Conservation (phyloP, 2,329 filamentous ascomycete genomes). For the Paracamarosporium sp. region DNA sequence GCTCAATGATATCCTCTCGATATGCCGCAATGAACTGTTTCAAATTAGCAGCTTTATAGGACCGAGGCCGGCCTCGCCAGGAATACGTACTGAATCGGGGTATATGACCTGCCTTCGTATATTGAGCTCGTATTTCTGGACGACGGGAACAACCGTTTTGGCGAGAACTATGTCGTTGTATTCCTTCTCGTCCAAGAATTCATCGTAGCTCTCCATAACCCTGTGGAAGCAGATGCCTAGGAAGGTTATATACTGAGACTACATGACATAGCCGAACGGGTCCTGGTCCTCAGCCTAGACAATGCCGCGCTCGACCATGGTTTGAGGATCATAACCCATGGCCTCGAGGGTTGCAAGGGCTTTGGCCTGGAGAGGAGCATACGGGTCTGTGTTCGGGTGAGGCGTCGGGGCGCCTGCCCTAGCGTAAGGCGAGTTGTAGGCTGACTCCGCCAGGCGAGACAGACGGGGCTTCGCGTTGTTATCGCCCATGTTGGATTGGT, state of each 20-base stretch:
- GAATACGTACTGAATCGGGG: constrained; percentile 26
- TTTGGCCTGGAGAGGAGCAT: constrained; percentile 14
- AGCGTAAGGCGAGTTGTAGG: constrained; percentile 25
- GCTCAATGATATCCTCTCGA: constrained; percentile 16
- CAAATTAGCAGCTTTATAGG: background rate
- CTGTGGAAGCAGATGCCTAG: constrained; percentile 18
- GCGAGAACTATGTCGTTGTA: constrained; percentile 20
- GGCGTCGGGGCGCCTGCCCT: constrained; percentile 13
- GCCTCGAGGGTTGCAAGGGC: constrained; percentile 18
- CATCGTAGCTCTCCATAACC: constrained; percentile 25
- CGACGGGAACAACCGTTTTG: constrained; percentile 17
- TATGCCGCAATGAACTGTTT: constrained; percentile 22
- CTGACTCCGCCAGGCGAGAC: constrained; percentile 21
- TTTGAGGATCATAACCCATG: constrained; percentile 25
- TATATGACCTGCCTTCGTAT: constrained; percentile 23
- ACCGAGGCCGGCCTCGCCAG: background rate
- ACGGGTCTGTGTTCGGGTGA: constrained; percentile 22
- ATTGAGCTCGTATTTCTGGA: constrained; percentile 19
- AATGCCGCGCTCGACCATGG: constrained; percentile 25
- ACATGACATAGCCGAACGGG: constrained; percentile 25
- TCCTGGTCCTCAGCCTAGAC: constrained; percentile 28
- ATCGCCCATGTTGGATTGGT: too few species aligned
- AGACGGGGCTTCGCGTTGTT: background rate
- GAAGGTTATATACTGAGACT: constrained; percentile 22
- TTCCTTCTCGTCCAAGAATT: constrained; percentile 19